Conservation (phyloP, 805 yeast genomes). For the Candida ponderosae region DNA sequence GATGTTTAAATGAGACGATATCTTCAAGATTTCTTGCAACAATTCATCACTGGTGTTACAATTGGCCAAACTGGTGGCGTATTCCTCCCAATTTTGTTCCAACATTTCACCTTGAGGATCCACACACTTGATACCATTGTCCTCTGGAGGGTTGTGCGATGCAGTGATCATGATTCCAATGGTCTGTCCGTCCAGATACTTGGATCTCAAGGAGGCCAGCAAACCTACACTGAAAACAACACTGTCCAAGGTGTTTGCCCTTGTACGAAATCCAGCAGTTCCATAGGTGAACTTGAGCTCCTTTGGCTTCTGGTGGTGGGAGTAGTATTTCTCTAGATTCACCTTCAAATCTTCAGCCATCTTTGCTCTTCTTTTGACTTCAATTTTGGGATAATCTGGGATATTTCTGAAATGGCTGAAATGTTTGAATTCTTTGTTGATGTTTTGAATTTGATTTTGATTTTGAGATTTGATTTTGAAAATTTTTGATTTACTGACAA, state of each 20-base stretch:
- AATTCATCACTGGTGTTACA: slow-evolving; percentile 40
- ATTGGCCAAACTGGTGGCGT: slow-evolving; percentile 79
- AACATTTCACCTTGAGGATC: slow-evolving; percentile 93
- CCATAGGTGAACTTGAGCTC: slow-evolving; percentile 58
- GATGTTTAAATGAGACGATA: slow-evolving; percentile 36
- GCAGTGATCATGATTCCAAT: slow-evolving; percentile 98
- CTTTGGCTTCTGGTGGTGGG: slow-evolving; percentile 32
- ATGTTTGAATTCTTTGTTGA: too few species aligned
- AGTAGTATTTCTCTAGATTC: slow-evolving; percentile 7
- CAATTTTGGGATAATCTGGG: too few species aligned
- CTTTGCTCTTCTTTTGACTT: too few species aligned
- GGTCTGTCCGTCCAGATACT: slow-evolving; percentile 53
- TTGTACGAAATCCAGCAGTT: slow-evolving; percentile 94
- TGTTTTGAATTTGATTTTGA: too few species aligned
- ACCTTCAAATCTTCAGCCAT: slow-evolving; percentile 2
- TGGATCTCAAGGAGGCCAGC: slow-evolving; percentile 78
- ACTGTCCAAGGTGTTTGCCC: slow-evolving; percentile 62
- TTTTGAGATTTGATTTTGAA: too few species aligned
- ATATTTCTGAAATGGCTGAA: too few species aligned
- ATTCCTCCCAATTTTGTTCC: slow-evolving; percentile 72
- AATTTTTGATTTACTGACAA: too few species aligned
- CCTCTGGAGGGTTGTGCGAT: slow-evolving; percentile 87
- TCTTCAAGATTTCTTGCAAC: slow-evolving; percentile 23
- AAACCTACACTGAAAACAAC: slow-evolving; percentile 81
- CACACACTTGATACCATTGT: slow-evolving; percentile 89